Conservation (phyloP, 2,329 filamentous ascomycete genomes). For the Neoascochyta sp. region DNA sequence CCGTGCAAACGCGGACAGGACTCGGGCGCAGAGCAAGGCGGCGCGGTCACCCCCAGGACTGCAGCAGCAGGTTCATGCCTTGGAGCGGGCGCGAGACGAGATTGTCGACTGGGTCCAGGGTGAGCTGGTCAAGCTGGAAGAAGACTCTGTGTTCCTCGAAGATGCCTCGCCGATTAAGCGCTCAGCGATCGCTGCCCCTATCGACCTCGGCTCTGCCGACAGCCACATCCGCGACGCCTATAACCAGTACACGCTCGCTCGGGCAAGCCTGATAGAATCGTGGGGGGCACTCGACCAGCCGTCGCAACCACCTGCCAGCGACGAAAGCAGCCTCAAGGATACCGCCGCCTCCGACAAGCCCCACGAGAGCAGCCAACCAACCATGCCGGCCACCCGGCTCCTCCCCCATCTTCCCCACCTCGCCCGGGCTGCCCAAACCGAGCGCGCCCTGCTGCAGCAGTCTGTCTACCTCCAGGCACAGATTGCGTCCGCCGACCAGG, state of each 20-base stretch:
- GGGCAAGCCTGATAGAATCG: slow-evolving; percentile 19
- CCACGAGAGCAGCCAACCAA: background rate
- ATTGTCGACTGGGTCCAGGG: slow-evolving; percentile 52
- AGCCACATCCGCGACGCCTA: slow-evolving; percentile 28
- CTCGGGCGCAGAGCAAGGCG: slow-evolving; percentile 11
- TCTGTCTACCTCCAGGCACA: slow-evolving; percentile 33
- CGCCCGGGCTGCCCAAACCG: slow-evolving; percentile 18
- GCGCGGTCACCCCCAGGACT: slow-evolving; percentile 8
- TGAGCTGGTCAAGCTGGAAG: slow-evolving; percentile 44
- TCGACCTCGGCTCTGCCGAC: slow-evolving; percentile 22
- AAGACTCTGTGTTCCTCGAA: slow-evolving; percentile 35
- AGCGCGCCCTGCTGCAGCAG: slow-evolving; percentile 34
- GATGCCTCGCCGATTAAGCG: slow-evolving; percentile 33
- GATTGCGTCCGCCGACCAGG: slow-evolving; percentile 29
- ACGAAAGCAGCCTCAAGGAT: background rate
- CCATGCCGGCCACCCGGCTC: slow-evolving; percentile 20
- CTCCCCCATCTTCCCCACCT: slow-evolving; percentile 33
- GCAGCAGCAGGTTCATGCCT: slow-evolving; percentile 35
- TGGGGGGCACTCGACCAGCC: slow-evolving; percentile 19
- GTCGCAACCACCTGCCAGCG: background rate
- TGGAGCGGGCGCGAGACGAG: slow-evolving; percentile 47
- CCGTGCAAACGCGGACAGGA: slow-evolving; percentile 20
- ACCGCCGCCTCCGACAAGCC: background rate
- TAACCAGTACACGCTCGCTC: slow-evolving; percentile 26
- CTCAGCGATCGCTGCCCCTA: slow-evolving; percentile 1